Evolutionary conservation across 108 stramenopile genomes (phyloP).

Genomic region (Cylindrotheca closterium): DNA sequence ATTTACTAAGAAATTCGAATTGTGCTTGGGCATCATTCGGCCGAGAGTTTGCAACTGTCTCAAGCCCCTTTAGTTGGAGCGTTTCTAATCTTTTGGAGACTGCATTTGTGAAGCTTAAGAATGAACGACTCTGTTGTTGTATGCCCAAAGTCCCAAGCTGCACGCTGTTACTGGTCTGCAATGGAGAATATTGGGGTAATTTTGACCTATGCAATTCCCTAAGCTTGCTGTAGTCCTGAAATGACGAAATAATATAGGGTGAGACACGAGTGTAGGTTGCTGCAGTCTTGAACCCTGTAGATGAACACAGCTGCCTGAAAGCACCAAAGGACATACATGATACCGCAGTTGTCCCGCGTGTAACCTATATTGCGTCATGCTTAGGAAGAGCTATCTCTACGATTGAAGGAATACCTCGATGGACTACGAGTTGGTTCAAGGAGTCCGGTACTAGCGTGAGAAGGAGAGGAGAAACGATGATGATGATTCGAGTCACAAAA

Average conservation of each 20-base stretch:
- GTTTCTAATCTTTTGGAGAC: conserved; percentile 27
- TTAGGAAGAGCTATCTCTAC: not conserved
- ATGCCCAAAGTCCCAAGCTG: not conserved
- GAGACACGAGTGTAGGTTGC: not conserved
- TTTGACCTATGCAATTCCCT: conserved; percentile 43
- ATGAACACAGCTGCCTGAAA: not conserved
- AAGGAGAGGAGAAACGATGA: no score
- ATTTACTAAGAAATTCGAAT: conserved; percentile 62
- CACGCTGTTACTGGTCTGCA: not conserved
- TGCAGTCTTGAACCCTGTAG: no score
- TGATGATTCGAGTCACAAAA: no score
- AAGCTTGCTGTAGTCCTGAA: conserved; percentile 68
- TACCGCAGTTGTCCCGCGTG: conserved; percentile 31
- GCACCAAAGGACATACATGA: conserved; percentile 18
- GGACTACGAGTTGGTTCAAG: no score
- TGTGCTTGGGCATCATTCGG: conserved; percentile 64
- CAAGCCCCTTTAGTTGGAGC: conserved; percentile 70
- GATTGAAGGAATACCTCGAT: no score
- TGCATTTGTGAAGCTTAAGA: conserved; percentile 28
- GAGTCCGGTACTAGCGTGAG: no score
- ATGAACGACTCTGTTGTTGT: conserved; percentile 26
- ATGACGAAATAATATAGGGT: not conserved
- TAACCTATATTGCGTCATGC: conserved; percentile 24
- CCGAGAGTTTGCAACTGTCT: conserved; percentile 64
- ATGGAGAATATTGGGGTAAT: not conserved